Evolutionary conservation across 805 yeast species (phyloP), one percentile per base, ranked within the genome.

Genomic region (Spathaspora gorwiae): DNA sequence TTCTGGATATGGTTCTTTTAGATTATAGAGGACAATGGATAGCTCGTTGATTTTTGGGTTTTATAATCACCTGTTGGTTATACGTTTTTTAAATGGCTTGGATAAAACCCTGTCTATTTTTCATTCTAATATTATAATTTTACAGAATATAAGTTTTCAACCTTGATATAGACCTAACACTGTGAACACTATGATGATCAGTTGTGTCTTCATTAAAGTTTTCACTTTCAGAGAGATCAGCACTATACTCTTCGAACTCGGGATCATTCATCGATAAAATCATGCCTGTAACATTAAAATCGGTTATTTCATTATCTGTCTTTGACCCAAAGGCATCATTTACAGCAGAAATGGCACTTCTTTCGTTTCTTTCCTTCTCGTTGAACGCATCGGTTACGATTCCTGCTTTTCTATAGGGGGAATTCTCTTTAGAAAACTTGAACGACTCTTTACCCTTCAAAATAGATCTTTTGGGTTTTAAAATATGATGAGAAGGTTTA

Each of bases 401-500:
- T 13, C 15, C 33, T 8, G 45, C 45, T 34, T 27, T 42, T 34
- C 37, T 36, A 37, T 24, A 43, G 2, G 47, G 45, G 5, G 44
- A 35, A 24, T 43, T 43, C 27, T 43, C 45, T 27, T 34, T 32
- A 8, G 29, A 27, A 15, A 24, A 39, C 26, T 13, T 39, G 15
- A 36, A 35, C 26, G 42, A 26, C n/a, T 40, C 24, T 8, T 41
- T 40, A 5, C 45, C 37, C 37, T 70, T 70, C 41, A 71, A 52
- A n/a, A 71, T 71, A n/a, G 72, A 66, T 34, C 62, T 55, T 50
- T 67, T 66, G 1, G 76, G 76, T 51, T 68, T 64, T 33, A 71
- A 54, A 2, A 57, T 62, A 41, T 66, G 70, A 52, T 71, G 76
- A 27, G 69, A 66, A 5, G 76, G 76, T 45, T 62, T 61, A 46